phyloP scores from a whole-genome alignment of 2,329 filamentous ascomycete genomes.

The Conoideocrella luteorostrata region DNA sequence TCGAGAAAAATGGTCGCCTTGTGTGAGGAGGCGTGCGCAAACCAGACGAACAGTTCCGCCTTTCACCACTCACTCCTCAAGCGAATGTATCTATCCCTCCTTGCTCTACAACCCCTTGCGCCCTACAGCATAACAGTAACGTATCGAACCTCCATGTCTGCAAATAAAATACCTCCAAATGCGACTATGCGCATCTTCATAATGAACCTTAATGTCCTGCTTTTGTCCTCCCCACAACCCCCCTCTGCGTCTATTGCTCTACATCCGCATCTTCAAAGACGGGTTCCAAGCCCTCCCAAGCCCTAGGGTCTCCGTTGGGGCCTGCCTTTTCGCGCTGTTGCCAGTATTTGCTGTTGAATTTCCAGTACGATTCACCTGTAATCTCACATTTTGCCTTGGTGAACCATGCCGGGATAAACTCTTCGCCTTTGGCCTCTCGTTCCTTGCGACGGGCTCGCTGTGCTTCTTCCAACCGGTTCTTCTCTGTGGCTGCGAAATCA shows the following conservation, averaged over 20 bases:
- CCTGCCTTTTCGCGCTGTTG: constrained; percentile 60
- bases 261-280: constrained; percentile 50
- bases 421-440: constrained; percentile 71
- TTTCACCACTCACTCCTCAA: too few relatives aligned
- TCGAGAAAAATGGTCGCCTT: too few relatives aligned
- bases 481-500: constrained; percentile 85
- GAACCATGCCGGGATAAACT: constrained; percentile 86
- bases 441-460: constrained; percentile 70
- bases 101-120: too few relatives aligned
- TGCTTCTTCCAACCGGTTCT: constrained; percentile 88
- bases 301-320: constrained; percentile 45
- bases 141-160: too few relatives aligned
- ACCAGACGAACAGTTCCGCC: too few relatives aligned
- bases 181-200: too few relatives aligned
- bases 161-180: too few relatives aligned
- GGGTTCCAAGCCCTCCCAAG: constrained; percentile 69
- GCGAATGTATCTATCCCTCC: too few relatives aligned
- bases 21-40: too few relatives aligned
- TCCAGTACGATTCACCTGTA: constrained; percentile 87
- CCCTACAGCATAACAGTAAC: too few relatives aligned
- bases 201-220: too few relatives aligned
- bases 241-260: constrained; percentile 7
- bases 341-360: constrained; percentile 88
- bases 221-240: too few relatives aligned
- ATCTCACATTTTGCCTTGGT: constrained; percentile 61